These are phyloP conservation scores for Rutstroemia sp. DNA, from an alignment of 2,329 filamentous ascomycete genomes.

Conservation along the genomic window DNA sequence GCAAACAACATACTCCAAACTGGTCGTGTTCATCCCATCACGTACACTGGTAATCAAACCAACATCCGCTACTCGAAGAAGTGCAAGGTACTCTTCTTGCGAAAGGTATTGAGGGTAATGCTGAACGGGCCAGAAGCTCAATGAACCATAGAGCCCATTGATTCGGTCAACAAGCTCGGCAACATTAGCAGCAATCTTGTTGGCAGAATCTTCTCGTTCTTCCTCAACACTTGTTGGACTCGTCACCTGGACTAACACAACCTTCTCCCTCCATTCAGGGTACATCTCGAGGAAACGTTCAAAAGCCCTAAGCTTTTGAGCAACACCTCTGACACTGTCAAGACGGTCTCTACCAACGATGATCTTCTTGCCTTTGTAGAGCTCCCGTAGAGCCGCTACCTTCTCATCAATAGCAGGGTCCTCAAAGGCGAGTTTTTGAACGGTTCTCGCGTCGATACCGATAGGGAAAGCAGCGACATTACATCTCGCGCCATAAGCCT, in stretches of 20 bases:
- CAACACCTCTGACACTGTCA: conserved; percentile 84
- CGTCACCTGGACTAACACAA: conserved; percentile 91
- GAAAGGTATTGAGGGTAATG: conserved; percentile 92
- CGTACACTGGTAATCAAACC: conserved; percentile 92
- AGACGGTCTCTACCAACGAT: conserved; percentile 93
- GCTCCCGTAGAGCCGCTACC: conserved; percentile 60
- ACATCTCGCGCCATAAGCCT: conserved; percentile 82
- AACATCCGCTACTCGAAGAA: conserved; percentile 84
- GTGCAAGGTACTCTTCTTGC: conserved; percentile 86
- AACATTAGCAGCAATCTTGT: conserved; percentile 79
- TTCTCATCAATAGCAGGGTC: conserved; percentile 64
- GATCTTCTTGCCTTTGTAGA: conserved; percentile 87
- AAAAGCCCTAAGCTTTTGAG: conserved; percentile 94
- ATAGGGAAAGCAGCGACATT: conserved; percentile 92
- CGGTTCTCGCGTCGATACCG: conserved; percentile 80
- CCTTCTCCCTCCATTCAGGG: conserved; percentile 85
- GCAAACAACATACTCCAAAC: conserved; percentile 87
- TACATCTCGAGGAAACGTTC: conserved; percentile 86
- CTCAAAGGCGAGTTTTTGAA: conserved; percentile 67
- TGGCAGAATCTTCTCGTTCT: conserved; percentile 67
- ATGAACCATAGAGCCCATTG: conserved; percentile 81
- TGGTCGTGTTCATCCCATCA: conserved; percentile 97
- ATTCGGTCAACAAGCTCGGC: conserved; percentile 87
- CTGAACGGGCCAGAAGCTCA: conserved; percentile 85
- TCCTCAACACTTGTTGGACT: conserved; percentile 77